Conservation (phyloP, 805 yeast species). For the Hanseniaspora singularis region DNA sequence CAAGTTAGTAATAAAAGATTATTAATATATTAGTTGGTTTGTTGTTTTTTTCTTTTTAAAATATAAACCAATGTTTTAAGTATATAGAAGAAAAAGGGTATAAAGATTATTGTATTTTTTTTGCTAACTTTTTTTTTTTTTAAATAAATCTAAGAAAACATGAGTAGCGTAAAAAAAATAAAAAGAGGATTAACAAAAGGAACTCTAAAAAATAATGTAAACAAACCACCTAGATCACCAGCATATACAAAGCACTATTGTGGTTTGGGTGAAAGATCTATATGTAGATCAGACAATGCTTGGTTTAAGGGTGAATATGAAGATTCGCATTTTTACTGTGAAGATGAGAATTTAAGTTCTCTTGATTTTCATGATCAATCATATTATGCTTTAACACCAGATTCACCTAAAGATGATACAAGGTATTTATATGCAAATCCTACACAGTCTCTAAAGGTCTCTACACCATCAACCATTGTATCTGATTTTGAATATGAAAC, state of each 20-base stretch:
- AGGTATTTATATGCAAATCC: conserved; percentile 20
- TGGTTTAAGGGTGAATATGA: background rate
- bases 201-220: background rate
- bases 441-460: background rate
- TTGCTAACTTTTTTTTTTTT: too few species aligned
- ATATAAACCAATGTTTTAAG: too few species aligned
- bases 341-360: background rate
- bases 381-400: conserved; percentile 31
- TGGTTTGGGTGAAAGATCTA: background rate
- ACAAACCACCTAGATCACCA: background rate
- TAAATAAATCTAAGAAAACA: too few species aligned
- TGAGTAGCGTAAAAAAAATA: background rate
- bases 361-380: conserved; percentile 5
- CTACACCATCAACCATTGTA: conserved; percentile 6
- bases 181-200: too few species aligned
- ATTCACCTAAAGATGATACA: conserved; percentile 33
- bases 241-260: background rate
- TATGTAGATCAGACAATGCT: background rate
- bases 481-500: conserved; percentile 17
- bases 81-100: too few species aligned
- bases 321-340: background rate
- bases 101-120: too few species aligned
- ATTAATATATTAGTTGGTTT: too few species aligned
- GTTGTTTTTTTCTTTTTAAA: too few species aligned
- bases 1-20: too few species aligned